Conservation (phyloP, 2,329 filamentous ascomycete genomes). For the Sphaceloma murrayae region DNA sequence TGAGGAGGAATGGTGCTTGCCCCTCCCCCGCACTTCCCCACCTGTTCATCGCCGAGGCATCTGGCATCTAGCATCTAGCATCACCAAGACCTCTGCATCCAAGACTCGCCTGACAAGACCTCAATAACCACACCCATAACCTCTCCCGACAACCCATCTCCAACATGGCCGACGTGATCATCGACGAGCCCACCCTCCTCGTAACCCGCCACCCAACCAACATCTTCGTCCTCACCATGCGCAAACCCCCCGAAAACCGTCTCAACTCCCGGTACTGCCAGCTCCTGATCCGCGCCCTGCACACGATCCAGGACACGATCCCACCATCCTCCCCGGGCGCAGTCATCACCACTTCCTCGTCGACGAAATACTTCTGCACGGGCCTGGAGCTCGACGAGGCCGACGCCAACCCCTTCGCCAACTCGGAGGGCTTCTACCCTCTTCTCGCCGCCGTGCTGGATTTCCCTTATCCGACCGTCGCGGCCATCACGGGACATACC, state of each 20-base stretch:
- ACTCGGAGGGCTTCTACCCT: conserved; percentile 31
- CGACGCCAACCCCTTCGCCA: conserved; percentile 29
- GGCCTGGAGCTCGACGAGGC: conserved; percentile 30
- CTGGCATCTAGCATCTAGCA: conserved; percentile 35
- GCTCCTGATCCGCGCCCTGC: conserved; percentile 44
- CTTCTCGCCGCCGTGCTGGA: conserved; percentile 30
- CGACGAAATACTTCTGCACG: conserved; percentile 45
- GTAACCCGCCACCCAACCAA: conserved; percentile 43
- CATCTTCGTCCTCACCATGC: conserved; percentile 38
- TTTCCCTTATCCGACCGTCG: conserved; percentile 38
- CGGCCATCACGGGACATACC: conserved; percentile 40
- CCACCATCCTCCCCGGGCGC: conserved; percentile 42
- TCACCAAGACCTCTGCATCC: conserved; percentile 37
- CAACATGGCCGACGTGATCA: conserved; percentile 25
- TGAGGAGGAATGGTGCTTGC: no score
- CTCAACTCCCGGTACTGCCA: conserved; percentile 43
- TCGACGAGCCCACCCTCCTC: conserved; percentile 30
- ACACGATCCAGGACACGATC: conserved; percentile 36
- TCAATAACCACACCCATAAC: background rate
- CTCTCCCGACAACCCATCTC: conserved; percentile 32
- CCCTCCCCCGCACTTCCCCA: no score
- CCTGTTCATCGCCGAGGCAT: conserved; percentile 45
- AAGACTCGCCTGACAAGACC: no score
- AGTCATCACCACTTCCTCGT: conserved; percentile 44
- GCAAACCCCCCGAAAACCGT: conserved; percentile 38